Evolutionary conservation across 2,329 filamentous ascomycete species (phyloP), one percentile per base, ranked within the genome.

Genomic region (Penicillium decumbens): DNA sequence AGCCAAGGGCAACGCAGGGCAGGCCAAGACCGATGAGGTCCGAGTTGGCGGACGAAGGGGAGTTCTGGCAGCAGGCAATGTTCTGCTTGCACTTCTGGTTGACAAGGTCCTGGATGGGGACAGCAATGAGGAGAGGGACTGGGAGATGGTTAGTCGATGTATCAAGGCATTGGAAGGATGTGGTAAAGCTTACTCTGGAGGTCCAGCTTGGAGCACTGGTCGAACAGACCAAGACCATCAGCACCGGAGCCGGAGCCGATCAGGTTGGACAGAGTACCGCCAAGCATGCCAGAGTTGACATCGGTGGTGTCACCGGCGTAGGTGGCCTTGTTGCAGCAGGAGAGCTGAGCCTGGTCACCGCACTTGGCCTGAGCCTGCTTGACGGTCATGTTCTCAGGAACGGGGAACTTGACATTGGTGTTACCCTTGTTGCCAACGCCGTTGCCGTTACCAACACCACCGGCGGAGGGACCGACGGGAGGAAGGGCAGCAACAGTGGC

Each of bases 131-230:
- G 28, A 69, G 44, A 52, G 55, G 44, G 53, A 65, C 54, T 61
- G 47, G 20, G 15, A 18, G 15, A 3, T 13, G 23, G n/a, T 40
- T 40, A 40, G 38, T n/a, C 23, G 3, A 6, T 25, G 2, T 4
- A n/a, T 27, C 37, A 27, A 18, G 5, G 13, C 3, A 13, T 0
- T 25, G 1, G 1, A 9, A 15, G 13, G 0, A n/a, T 1, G n/a
- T 8, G 6, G 24, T 9, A 7, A 20, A 35, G 48, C 66, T 44
- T 60, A 69, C 67, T 40, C 47, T 61, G 51, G 44, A 70, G 28
- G 37, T 62, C 57, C 35, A 72, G 63, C 64, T 71, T 70, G 62
- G 68, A 69, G 69, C 70, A 72, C 64, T 70, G 63, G 55, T 71
- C 60, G 60, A 72, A 71, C 54, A 72, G 62, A 63, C 65, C 67